Evolutionary conservation across 2,329 filamentous ascomycete genomes (phyloP).

Genomic region (Trichoderma arundinaceum): DNA sequence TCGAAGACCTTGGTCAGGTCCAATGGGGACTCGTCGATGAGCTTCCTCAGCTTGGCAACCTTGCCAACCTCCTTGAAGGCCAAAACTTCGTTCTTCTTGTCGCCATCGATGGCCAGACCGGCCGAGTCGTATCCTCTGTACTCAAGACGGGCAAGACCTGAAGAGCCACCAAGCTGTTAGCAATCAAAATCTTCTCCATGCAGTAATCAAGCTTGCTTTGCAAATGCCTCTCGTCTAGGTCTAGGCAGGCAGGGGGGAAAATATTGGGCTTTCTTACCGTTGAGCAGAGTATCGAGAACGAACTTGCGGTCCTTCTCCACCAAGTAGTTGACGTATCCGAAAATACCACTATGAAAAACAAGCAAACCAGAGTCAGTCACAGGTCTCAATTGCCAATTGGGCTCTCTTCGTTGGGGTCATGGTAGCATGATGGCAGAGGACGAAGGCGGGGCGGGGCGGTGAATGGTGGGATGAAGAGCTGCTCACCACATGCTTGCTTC

Average conservation of each 20-base stretch:
- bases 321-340: constrained; percentile 99
- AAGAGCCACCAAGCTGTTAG: constrained; percentile 35
- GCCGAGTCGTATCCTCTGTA: constrained; percentile 99
- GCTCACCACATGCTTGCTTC: constrained; percentile 38
- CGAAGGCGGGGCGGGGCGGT: constrained; percentile 32
- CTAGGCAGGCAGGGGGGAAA: too few relatives aligned
- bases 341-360: constrained; percentile 72
- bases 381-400: constrained; percentile 27
- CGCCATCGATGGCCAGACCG: constrained; percentile 91
- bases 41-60: constrained; percentile 92
- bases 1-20: constrained; percentile 94
- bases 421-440: not conserved
- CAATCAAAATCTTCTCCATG: constrained; percentile 12
- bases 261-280: constrained; percentile 66
- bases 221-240: not conserved
- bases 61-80: constrained; percentile 99
- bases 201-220: not conserved
- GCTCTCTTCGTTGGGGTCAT: not conserved
- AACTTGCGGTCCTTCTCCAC: constrained; percentile 98
- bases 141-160: constrained; percentile 92
- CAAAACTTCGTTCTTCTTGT: constrained; percentile 98
- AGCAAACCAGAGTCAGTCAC: constrained; percentile 39
- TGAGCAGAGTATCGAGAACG: constrained; percentile 94
- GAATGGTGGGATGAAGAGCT: constrained; percentile 31
- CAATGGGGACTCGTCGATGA: constrained; percentile 82